Base-by-base conservation (phyloP, 345 rosid species). In the Moringa oleifera region DNA sequence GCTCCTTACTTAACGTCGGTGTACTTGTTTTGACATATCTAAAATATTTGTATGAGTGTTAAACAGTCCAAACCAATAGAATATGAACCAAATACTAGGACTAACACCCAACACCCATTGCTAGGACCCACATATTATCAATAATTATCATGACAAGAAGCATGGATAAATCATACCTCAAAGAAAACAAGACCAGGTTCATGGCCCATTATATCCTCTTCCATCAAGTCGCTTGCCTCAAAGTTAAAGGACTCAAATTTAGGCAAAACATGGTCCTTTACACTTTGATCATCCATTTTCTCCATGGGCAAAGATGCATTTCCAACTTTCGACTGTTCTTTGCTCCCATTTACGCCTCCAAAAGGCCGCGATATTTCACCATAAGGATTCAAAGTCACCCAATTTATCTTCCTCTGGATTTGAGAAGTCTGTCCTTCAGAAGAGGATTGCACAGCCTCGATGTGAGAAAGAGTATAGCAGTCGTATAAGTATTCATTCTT, bases 341-440 rank as follows among this genome's bases (percentile, higher is more conserved):
- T 72, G 25, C 28, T 65, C 31, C 41, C 66, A 41, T 24, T 60
- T 31, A 22, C 58, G 62, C 69, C 70, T 25, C 73, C 84, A 37
- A 18, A 6, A 20, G 11, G 28, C 67, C 73, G 81, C 19, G 64
- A 51, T 2, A 64, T 65, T 76, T 89, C 96, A 61, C 96, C 95
- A 50, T 84, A 68, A 51, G 97, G 97, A 73, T 93, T 92, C 73
- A 92, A 66, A 71, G 97, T 89, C 51, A 84, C 95, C 98, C 98
- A 92, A 70, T 85, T 84, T 58, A 82, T 80, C 71, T 60, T 87
- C 76, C 98, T 81, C 56, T 77, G 79, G 36, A 93, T 84, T 64
- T 73, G 81, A 61, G 96, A 83, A 8, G 68, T 23, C 57, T 13
- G 55, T 25, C 53, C 84, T 63, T 74, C 72, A 18, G 77, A 69